Percentiles rank a stretch among this genome's conserved stretches.
These are phyloP conservation scores for Kuraishia capsulata DNA, from an alignment of 805 yeast genomes.

Conservation along the genomic window DNA sequence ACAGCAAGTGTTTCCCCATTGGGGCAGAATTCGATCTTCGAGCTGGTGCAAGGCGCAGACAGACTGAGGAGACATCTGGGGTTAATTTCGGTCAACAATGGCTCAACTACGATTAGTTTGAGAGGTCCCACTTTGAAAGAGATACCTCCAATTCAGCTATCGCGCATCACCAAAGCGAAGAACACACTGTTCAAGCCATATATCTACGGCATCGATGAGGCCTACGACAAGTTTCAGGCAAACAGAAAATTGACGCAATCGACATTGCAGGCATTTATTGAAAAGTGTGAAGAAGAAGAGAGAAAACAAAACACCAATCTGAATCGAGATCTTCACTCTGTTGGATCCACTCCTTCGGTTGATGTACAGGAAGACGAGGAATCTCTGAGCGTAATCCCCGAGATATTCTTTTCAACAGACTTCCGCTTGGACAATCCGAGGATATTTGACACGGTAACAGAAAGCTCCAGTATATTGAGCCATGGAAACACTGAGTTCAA, in stretches of 20 bases:
- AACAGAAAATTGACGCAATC: slow-evolving; percentile 33
- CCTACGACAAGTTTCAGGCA: slow-evolving; percentile 33
- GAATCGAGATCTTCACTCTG: background rate
- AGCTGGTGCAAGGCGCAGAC: slow-evolving; percentile 45
- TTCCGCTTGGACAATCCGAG: slow-evolving; percentile 88
- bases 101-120: slow-evolving; percentile 36
- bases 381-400: slow-evolving; percentile 47
- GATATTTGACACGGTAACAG: slow-evolving; percentile 66
- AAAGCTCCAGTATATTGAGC: slow-evolving; percentile 37
- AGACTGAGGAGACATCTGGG: slow-evolving; percentile 19
- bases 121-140: slow-evolving; percentile 70
- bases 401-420: slow-evolving; percentile 52
- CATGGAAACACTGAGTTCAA: slow-evolving; percentile 21
- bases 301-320: slow-evolving; percentile 4
- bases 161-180: slow-evolving; percentile 38
- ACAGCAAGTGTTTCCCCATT: slow-evolving; percentile 39
- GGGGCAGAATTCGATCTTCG: slow-evolving; percentile 72
- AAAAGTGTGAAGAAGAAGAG: slow-evolving; percentile 14
- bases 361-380: slow-evolving; percentile 4
- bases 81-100: slow-evolving; percentile 18
- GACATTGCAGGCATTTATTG: slow-evolving; percentile 27
- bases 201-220: slow-evolving; percentile 29
- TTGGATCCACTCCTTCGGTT: background rate
- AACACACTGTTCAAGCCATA: slow-evolving; percentile 35
- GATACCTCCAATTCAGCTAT: slow-evolving; percentile 71